Percentiles rank a stretch among this genome's conserved stretches.
phyloP scores from a whole-genome alignment of 257 asterid genomes.

The Coffea canephora region DNA sequence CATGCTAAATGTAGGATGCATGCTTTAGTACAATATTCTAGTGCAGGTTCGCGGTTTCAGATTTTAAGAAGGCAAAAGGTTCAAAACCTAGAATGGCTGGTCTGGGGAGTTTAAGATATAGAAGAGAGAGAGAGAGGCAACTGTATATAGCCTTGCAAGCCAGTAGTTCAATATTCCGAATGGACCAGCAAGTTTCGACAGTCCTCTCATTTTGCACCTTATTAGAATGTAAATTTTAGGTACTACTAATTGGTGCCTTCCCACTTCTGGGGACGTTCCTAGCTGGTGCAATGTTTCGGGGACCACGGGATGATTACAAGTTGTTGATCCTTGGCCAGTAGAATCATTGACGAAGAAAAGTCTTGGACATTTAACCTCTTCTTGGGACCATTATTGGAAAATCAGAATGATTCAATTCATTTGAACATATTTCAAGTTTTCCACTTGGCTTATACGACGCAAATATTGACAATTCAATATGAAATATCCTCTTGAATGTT shows the following conservation, averaged over 20 bases:
- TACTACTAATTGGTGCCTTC: no score
- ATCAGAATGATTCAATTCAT: neutral
- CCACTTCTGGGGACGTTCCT: no score
- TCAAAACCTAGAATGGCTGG: neutral
- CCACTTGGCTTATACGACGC: neutral
- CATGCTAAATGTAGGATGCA: neutral
- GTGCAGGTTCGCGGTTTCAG: neutral
- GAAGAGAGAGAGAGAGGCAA: no score
- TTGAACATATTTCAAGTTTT: neutral
- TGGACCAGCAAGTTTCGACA: no score
- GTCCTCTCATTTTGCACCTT: no score
- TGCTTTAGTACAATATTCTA: neutral
- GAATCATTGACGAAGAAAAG: no score
- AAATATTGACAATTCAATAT: neutral
- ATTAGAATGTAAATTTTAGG: no score
- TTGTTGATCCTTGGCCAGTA: neutral
- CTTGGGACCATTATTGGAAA: neutral
- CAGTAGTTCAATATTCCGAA: no score
- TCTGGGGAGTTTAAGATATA: neutral
- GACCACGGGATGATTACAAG: neutral
- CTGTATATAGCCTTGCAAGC: no score
- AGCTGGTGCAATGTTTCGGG: neutral
- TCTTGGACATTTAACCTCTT: neutral
- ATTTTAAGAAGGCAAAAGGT: no score
- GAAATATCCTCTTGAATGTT: neutral